A percentile compares a stretch with the other conserved stretches of the same genome.
Conservation (phyloP, 2,329 filamentous ascomycete genomes). For the Seiridium cupressi region DNA sequence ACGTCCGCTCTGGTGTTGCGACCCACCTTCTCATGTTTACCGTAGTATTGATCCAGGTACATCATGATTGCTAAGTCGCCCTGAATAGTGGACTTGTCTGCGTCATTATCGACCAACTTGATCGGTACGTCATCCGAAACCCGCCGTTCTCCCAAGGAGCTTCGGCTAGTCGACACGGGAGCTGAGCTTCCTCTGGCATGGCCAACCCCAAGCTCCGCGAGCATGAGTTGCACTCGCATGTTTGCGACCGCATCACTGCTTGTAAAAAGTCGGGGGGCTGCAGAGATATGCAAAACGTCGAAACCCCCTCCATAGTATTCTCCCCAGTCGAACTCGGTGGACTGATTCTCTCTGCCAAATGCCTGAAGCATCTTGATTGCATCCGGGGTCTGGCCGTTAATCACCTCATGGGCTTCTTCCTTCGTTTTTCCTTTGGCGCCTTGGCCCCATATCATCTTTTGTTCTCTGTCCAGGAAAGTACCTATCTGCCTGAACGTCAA, state of each 20-base stretch:
- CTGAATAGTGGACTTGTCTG: constrained; percentile 40
- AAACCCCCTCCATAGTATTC: constrained; percentile 75
- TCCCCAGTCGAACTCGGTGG: constrained; percentile 71
- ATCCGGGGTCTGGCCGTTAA: constrained; percentile 67
- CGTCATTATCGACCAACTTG: constrained; percentile 56
- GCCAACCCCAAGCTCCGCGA: constrained; percentile 45
- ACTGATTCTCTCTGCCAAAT: constrained; percentile 84
- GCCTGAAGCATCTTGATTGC: constrained; percentile 70
- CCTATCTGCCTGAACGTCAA: constrained; percentile 88
- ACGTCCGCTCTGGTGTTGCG: constrained; percentile 25
- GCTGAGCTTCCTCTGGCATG: constrained; percentile 39
- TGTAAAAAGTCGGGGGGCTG: constrained; percentile 48
- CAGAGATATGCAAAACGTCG: constrained; percentile 71
- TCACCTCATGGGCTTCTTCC: constrained; percentile 57
- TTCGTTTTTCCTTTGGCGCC: constrained; percentile 72
- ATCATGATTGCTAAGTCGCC: constrained; percentile 54
- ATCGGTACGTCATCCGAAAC: constrained; percentile 30
- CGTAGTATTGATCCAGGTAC: constrained; percentile 57
- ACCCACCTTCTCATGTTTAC: constrained; percentile 22
- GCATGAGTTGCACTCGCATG: constrained; percentile 46
- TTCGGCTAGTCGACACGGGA: constrained; percentile 12
- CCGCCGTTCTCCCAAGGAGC: background rate
- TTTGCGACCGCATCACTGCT: constrained; percentile 47
- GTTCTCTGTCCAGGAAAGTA: constrained; percentile 72
- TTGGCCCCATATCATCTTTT: constrained; percentile 81